phyloP scores from a whole-genome alignment of 805 yeast species.

The Cyberlindnera americana region DNA sequence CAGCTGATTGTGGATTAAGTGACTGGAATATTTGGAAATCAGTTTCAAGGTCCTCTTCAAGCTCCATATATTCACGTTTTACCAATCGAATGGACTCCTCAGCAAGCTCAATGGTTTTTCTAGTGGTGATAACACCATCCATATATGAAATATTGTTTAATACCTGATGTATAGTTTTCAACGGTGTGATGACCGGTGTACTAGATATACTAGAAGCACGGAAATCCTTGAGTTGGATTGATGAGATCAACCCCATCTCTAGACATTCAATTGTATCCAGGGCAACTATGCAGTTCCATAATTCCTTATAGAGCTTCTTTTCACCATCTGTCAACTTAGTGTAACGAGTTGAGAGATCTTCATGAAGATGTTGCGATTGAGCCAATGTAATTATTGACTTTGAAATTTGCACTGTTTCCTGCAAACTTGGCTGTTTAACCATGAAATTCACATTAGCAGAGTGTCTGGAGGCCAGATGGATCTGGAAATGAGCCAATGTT shows the following conservation, averaged over 20 bases:
- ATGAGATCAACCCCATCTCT: background rate
- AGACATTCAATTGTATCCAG: background rate
- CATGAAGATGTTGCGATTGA: background rate
- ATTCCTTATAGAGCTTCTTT: background rate
- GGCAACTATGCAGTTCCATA: background rate
- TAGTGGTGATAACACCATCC: slow-evolving; percentile 1
- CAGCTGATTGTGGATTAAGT: background rate
- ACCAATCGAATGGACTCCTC: background rate
- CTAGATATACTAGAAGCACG: background rate
- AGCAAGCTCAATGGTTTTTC: background rate
- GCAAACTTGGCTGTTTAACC: background rate
- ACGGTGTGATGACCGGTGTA: background rate
- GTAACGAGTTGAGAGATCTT: background rate
- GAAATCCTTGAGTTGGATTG: background rate
- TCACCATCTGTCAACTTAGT: background rate
- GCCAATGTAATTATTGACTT: background rate
- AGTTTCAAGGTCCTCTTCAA: background rate
- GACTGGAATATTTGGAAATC: background rate
- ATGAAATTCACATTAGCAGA: background rate
- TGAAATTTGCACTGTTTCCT: background rate
- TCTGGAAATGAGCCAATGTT: background rate
- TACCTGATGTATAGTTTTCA: background rate
- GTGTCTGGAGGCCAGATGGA: background rate
- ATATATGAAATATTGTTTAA: background rate
- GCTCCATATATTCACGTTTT: background rate